Base-by-base conservation (phyloP, 768 basidiomycete genomes). In the Pseudohyphozyma bogoriensis region DNA sequence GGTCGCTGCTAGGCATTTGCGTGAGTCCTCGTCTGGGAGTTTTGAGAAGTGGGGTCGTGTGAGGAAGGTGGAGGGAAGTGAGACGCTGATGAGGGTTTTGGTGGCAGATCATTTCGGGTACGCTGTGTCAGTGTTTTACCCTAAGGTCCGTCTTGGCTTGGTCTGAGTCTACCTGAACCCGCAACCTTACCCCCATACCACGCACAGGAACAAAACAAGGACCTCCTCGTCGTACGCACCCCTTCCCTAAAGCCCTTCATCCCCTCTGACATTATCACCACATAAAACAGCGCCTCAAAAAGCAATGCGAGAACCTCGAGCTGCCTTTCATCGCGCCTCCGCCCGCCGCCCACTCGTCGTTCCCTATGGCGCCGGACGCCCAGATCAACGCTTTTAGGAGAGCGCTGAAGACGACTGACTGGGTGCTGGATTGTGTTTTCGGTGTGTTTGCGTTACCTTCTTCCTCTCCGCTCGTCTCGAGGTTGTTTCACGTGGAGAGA, bases 351-450 rank as follows among this genome's bases (percentile, higher is more conserved):
- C 87, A 24, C 72, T 75, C 50, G 71, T 56, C 56, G 75, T 45
- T 80, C 80, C 9, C 77, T 86, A 39, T 69, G 76, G 10, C 77
- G 79, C 33, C 81, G 6, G 74, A 73, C 45, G 73, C 73, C 28
- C 69, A 73, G 42, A 36, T 55, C 26, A 54, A 36, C 26, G 63
- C 55, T 52, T 68, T 62, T 63, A 52, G 60, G 31, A 65, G 60
- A 26, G 70, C 66, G 13, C 56, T 70, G 0, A 51, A 54, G 6
- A 45, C 66, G 28, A 70, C 65, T 16, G 87, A 95, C 73, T 83
- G 95, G 45, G 80, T 97, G 24, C 78, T 99, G 56, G 95, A 99
- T 71, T 89, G 92, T 7, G 86, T 99, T 59, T 99, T 99, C 68
- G 95, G 76, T 73, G 39, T 29, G 74, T 47, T 1, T 6, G 18